phyloP scores from a whole-genome alignment of 1,139 yeast species.

The Geotrichum citri-aurantii region DNA sequence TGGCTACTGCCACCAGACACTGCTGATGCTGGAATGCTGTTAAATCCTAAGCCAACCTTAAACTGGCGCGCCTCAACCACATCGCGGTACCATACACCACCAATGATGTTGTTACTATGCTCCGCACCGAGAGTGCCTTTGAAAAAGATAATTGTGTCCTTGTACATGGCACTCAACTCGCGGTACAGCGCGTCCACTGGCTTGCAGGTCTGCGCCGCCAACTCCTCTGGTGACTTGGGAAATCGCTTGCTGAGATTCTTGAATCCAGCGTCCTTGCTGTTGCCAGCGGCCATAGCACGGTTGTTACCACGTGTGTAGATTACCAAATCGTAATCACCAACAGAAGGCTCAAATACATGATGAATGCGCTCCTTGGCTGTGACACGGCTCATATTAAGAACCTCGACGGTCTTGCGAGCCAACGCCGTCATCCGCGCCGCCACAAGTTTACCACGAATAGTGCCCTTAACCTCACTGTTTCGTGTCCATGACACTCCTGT shows the following conservation, averaged over 20 bases:
- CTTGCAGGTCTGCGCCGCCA: slow-evolving; percentile 16
- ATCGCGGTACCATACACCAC: slow-evolving; percentile 76
- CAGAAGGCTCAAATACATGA: slow-evolving; percentile 69
- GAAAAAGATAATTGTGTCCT: slow-evolving; percentile 53
- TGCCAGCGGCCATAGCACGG: slow-evolving; percentile 30
- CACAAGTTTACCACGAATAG: slow-evolving; percentile 44
- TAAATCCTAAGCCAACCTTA: slow-evolving; percentile 73
- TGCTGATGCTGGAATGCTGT: slow-evolving; percentile 56
- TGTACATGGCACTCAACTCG: slow-evolving; percentile 36
- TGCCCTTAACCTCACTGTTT: slow-evolving; percentile 50
- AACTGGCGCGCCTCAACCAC: slow-evolving; percentile 51
- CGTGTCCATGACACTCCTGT: slow-evolving; percentile 82
- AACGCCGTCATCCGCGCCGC: slow-evolving; percentile 85
- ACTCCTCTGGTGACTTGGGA: slow-evolving; percentile 25
- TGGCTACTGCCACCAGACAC: slow-evolving; percentile 28
- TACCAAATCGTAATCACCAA: slow-evolving; percentile 77
- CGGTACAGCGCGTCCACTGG: slow-evolving; percentile 29
- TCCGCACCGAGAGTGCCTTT: slow-evolving; percentile 25
- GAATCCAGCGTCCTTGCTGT: slow-evolving; percentile 55
- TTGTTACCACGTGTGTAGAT: slow-evolving; percentile 39
- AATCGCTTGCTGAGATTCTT: slow-evolving; percentile 49
- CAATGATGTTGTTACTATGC: slow-evolving; percentile 46
- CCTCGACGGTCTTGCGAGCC: slow-evolving; percentile 64
- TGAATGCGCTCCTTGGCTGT: slow-evolving; percentile 41
- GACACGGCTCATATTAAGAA: slow-evolving; percentile 44